Percentiles rank a stretch among this genome's conserved stretches.
These are phyloP conservation scores for Rhodamnia argentea DNA, from an alignment of 345 rosid species.

Conservation along the genomic window DNA sequence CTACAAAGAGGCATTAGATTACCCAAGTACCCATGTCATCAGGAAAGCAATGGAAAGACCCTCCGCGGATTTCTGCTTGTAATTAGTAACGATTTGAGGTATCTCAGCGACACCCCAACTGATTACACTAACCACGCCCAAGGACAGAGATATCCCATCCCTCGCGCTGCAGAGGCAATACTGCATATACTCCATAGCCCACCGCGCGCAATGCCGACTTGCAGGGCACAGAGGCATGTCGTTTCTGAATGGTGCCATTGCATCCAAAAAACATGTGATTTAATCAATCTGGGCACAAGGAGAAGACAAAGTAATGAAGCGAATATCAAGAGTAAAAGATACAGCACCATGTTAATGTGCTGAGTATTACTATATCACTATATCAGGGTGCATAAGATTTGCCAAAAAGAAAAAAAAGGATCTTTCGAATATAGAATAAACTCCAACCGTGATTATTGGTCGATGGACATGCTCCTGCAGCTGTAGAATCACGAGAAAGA, in stretches of 20 bases:
- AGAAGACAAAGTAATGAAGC: neutral
- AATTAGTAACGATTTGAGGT: slow-evolving; percentile 76
- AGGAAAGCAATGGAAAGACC: slow-evolving; percentile 77
- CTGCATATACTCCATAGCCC: slow-evolving; percentile 31
- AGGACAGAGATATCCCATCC: slow-evolving; percentile 36
- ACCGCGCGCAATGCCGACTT: slow-evolving; percentile 23
- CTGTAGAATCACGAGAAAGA: neutral
- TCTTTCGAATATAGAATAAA: neutral
- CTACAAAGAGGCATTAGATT: neutral
- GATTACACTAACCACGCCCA: slow-evolving; percentile 58
- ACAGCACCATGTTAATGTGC: neutral
- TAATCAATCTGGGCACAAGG: neutral
- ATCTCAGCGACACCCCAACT: slow-evolving; percentile 83
- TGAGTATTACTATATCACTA: neutral
- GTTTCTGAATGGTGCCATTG: neutral
- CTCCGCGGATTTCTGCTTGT: slow-evolving; percentile 53
- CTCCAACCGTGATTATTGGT: neutral
- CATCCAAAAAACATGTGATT: neutral
- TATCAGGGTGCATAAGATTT: neutral
- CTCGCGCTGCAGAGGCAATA: slow-evolving; percentile 45
- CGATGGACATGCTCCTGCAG: neutral
- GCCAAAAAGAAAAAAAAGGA: neutral
- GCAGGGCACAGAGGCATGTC: slow-evolving; percentile 14
- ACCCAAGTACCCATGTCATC: slow-evolving; percentile 81
- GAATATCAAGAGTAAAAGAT: neutral